A percentile compares a stretch with the other conserved stretches of the same genome.
phyloP scores from a whole-genome alignment of 306 rosid genomes.

The Arachis stenosperma region DNA sequence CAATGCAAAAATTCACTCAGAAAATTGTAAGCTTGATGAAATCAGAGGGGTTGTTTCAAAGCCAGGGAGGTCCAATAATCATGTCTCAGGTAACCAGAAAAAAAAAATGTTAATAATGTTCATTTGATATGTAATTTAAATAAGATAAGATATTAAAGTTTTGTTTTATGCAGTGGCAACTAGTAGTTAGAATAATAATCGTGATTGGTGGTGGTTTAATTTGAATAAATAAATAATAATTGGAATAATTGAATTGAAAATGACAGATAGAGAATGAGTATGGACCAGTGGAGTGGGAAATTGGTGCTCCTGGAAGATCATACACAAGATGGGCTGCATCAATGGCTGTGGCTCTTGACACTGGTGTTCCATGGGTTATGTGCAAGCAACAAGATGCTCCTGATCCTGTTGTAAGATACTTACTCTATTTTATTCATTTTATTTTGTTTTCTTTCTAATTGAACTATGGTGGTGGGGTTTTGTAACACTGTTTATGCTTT shows the following conservation, averaged over 20 bases:
- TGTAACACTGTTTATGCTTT: constrained; percentile 28
- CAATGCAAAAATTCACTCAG: constrained; percentile 84
- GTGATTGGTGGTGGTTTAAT: too few relatives aligned
- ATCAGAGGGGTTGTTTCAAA: constrained; percentile 70
- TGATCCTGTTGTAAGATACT: constrained; percentile 72
- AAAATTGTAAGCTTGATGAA: constrained; percentile 89
- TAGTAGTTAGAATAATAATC: too few relatives aligned
- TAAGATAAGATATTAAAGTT: too few relatives aligned
- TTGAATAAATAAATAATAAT: not conserved
- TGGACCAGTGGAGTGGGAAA: constrained; percentile 62
- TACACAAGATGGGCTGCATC: constrained; percentile 86
- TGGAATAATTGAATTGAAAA: constrained; percentile 9
- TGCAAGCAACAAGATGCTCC: constrained; percentile 92
- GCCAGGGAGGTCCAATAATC: constrained; percentile 96
- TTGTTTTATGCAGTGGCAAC: too few relatives aligned
- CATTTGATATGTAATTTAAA: too few relatives aligned
- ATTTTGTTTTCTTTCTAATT: constrained; percentile 27
- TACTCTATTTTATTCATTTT: not conserved
- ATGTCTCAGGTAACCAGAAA: constrained; percentile 74
- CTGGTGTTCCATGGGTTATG: constrained; percentile 97
- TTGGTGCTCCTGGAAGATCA: constrained; percentile 72
- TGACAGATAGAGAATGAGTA: constrained; percentile 88
- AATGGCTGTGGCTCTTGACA: constrained; percentile 71
- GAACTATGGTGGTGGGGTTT: constrained; percentile 53
- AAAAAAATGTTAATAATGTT: not conserved